phyloP scores from a whole-genome alignment of 257 asterid species.

The Lithospermum erythrorhizon region DNA sequence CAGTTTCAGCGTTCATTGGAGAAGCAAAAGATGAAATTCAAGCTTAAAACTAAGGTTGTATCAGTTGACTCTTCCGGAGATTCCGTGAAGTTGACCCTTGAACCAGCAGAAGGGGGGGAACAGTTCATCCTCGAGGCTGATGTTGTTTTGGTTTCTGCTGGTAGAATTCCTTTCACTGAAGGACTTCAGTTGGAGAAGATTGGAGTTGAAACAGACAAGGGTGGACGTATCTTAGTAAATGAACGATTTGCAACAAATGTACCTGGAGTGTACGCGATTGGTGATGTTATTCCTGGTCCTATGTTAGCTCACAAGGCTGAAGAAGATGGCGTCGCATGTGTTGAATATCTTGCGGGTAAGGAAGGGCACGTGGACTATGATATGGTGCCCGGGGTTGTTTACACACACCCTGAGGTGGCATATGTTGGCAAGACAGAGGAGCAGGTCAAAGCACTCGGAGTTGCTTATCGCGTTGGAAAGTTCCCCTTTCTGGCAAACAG shows the following conservation, averaged over 20 bases:
- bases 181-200: slow-evolving; percentile 74
- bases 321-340: slow-evolving; percentile 96
- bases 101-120: slow-evolving; percentile 86
- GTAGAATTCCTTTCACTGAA: slow-evolving; percentile 73
- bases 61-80: slow-evolving; percentile 70
- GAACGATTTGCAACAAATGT: slow-evolving; percentile 57
- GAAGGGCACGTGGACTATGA: slow-evolving; percentile 95
- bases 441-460: slow-evolving; percentile 77
- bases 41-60: slow-evolving; percentile 88
- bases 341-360: slow-evolving; percentile 79
- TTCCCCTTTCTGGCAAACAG: slow-evolving; percentile 91
- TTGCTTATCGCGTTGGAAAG: slow-evolving; percentile 76
- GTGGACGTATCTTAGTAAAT: slow-evolving; percentile 70
- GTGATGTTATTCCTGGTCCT: slow-evolving; percentile 96
- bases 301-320: slow-evolving; percentile 99
- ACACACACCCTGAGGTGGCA: slow-evolving; percentile 97
- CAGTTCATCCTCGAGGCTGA: slow-evolving; percentile 83
- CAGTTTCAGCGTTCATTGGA: slow-evolving; percentile 87
- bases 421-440: slow-evolving; percentile 95
- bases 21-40: slow-evolving; percentile 95
- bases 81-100: slow-evolving; percentile 70
- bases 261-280: slow-evolving; percentile 68
- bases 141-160: slow-evolving; percentile 92
- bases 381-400: slow-evolving; percentile 89
- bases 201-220: slow-evolving; percentile 79